Conservation (phyloP, 1,284 basidiomycete species). For the Ganoderma lucidum region DNA sequence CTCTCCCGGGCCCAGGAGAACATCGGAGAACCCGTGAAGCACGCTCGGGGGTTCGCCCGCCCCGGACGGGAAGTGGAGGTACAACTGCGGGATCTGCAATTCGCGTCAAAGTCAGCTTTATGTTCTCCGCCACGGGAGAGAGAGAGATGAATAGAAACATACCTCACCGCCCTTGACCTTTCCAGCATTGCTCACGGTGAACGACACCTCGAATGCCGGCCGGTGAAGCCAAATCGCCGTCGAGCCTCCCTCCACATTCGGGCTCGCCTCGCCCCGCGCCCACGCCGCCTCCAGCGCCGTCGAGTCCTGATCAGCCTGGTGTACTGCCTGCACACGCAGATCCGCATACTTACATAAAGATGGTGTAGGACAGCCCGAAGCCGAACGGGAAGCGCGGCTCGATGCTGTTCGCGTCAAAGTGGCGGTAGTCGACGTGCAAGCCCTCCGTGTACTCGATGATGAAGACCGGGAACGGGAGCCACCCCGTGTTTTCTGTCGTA, state of each 20-base stretch:
- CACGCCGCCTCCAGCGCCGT: conserved; percentile 55
- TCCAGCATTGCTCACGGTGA: conserved; percentile 68
- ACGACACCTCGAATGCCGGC: conserved; percentile 65
- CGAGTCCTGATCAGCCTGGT: conserved; percentile 43
- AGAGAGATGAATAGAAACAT: no score
- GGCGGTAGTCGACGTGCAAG: conserved; percentile 79
- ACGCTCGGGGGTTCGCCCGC: conserved; percentile 52
- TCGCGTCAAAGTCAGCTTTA: background rate
- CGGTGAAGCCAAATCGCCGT: conserved; percentile 71
- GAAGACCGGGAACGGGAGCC: conserved; percentile 32
- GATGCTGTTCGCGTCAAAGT: conserved; percentile 73
- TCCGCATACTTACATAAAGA: conserved; percentile 75
- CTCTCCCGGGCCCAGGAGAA: conserved; percentile 48
- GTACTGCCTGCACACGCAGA: conserved; percentile 54
- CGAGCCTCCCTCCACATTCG: conserved; percentile 58
- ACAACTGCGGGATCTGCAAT: conserved; percentile 53
- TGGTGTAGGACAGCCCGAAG: conserved; percentile 86
- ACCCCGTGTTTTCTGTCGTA: conserved; percentile 44
- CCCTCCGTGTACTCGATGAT: conserved; percentile 73
- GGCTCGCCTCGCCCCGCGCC: conserved; percentile 58
- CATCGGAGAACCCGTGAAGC: conserved; percentile 54
- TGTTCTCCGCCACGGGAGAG: background rate
- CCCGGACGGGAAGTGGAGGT: conserved; percentile 49
- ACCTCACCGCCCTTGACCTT: conserved; percentile 61
- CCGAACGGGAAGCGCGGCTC: conserved; percentile 81